phyloP scores from a whole-genome alignment of 768 basidiomycete species.

The Suillus spraguei region DNA sequence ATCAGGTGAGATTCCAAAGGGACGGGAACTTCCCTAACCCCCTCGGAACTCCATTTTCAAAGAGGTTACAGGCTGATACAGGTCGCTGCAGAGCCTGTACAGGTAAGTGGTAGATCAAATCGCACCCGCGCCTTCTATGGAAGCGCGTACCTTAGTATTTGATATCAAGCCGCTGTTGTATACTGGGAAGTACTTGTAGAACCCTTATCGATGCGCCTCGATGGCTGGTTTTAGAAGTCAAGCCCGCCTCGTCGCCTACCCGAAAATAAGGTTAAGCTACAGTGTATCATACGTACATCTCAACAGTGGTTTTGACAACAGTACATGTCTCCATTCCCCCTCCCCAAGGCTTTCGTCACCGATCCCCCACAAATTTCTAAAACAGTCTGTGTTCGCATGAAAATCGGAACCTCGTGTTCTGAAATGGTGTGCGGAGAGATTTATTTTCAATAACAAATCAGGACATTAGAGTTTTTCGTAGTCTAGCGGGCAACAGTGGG shows the following conservation, averaged over 20 bases:
- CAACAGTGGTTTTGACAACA: background rate
- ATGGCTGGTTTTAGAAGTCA: conserved; percentile 19
- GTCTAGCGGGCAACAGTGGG: background rate
- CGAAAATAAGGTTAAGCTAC: conserved; percentile 18
- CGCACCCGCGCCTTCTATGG: conserved; percentile 16
- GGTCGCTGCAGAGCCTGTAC: conserved; percentile 13
- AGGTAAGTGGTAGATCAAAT: background rate
- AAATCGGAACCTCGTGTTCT: background rate
- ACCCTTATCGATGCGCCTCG: conserved; percentile 36
- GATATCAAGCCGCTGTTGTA: conserved; percentile 15
- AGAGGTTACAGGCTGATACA: conserved; percentile 1
- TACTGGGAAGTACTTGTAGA: conserved; percentile 2
- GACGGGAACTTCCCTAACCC: background rate
- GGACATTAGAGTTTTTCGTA: background rate
- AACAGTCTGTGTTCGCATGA: background rate
- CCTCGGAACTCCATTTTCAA: conserved; percentile 4
- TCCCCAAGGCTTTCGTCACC: background rate
- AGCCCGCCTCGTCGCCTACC: conserved; percentile 7
- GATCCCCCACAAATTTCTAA: conserved; percentile 7
- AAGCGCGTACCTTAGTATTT: conserved; percentile 12
- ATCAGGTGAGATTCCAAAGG: background rate
- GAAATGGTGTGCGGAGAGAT: background rate
- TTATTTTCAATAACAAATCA: background rate
- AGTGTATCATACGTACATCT: background rate
- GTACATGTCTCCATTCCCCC: background rate